Base-by-base conservation (phyloP, 2,329 filamentous ascomycete genomes). In the Pseudogymnoascus sp. region DNA sequence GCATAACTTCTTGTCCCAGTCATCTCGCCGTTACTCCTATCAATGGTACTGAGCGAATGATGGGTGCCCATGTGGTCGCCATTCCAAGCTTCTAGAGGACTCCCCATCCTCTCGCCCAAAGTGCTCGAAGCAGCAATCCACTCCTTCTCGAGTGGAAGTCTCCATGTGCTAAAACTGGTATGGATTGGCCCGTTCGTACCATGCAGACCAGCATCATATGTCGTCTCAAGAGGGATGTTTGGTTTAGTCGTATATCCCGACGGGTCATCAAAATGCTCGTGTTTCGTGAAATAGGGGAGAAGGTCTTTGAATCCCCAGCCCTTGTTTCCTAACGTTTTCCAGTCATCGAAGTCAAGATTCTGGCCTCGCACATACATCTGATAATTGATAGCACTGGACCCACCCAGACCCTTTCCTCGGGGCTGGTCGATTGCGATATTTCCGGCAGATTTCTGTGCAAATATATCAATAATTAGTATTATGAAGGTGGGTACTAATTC, bases 241-340 rank as follows among this genome's bases (percentile, higher is more conserved):
- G 60, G 64, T 5, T 63, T 61, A 5, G 39, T 67, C 8, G 57
- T 20, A 30, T 63, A 61, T 12, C 16, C 11, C 60, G 25, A 57
- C 58, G n/a, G 38, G 14, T 63, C 33, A 57, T 64, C 63, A 7
- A 68, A 63, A 18, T 62, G 63, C 41, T 68, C 63, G 37, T 63
- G 74, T 64, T 78, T 78, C 20, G 69, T 70, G 61, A 79, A 73
- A 60, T 79, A 79, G 2, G 74, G 76, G 2, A 72, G 67, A n/a
- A 80, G 67, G n/a, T 67, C 67, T 16, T 74, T 65, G 67, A 72
- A 76, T n/a, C 70, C 70, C 77, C 76, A 80, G 9, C 75, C 76
- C 1, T 68, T 63, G 38, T 78, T 78, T 0, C 76, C 77, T 7
- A 78, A 62, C 1, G 64, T 65, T n/a, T 68, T 69, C 77, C 77